Conservation (phyloP, 306 rosid species). For the Sicyos edulis region DNA sequence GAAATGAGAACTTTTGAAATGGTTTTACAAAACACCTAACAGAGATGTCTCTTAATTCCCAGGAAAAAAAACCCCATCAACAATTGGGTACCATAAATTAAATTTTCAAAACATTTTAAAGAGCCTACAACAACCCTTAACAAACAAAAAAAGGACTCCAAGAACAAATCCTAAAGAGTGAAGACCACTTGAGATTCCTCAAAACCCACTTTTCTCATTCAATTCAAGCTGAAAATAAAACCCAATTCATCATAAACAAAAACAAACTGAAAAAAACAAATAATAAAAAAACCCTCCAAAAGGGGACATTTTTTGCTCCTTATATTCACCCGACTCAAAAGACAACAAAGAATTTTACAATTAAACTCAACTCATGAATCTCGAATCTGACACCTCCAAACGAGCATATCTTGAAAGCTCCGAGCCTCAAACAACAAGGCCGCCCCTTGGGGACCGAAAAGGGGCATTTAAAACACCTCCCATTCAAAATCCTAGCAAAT, state of each 20-base stretch:
- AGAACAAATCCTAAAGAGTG: background rate
- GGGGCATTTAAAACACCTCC: background rate
- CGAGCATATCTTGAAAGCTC: too few species aligned
- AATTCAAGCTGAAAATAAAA: background rate
- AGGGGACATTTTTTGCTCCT: background rate
- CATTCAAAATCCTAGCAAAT: background rate
- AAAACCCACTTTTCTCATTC: background rate
- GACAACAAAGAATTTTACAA: too few species aligned
- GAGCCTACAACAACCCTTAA: background rate
- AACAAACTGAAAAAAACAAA: background rate
- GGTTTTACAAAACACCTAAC: background rate
- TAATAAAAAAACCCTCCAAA: background rate
- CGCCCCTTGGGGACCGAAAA: too few species aligned
- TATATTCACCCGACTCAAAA: too few species aligned
- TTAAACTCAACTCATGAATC: too few species aligned
- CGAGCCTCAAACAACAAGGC: too few species aligned
- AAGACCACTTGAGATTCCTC: constrained; percentile 15
- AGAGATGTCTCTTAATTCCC: background rate
- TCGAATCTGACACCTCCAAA: too few species aligned
- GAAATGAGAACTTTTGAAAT: background rate
- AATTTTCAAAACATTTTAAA: constrained; percentile 4
- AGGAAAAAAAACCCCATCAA: background rate
- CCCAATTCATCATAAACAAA: background rate
- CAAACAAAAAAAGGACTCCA: background rate
- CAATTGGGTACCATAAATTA: background rate